A percentile compares a stretch with the other conserved stretches of the same genome.
phyloP scores from a whole-genome alignment of 2,329 filamentous ascomycete species.

The Talaromyces albobiverticillius region DNA sequence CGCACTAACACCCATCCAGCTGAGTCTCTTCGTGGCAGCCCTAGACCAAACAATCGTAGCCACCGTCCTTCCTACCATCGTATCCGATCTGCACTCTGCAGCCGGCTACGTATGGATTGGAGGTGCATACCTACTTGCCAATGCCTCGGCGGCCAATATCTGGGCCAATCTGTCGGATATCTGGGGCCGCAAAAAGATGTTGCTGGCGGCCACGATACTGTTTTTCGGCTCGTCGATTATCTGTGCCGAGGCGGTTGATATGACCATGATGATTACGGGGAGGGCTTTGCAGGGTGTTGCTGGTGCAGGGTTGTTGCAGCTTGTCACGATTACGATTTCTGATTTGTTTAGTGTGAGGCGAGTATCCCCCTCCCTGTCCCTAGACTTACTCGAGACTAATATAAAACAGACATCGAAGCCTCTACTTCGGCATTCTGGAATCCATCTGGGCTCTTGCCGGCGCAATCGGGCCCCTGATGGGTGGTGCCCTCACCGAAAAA shows the following conservation, averaged over 20 bases:
- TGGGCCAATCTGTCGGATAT: constrained; percentile 65
- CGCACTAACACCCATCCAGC: constrained; percentile 15
- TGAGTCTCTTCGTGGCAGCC: constrained; percentile 33
- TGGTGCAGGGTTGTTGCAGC: constrained; percentile 51
- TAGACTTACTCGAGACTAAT: constrained; percentile 1
- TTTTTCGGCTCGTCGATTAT: constrained; percentile 52
- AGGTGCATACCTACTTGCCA: constrained; percentile 67
- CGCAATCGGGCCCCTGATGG: constrained; percentile 30
- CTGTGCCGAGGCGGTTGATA: constrained; percentile 47
- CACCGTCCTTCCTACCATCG: constrained; percentile 61
- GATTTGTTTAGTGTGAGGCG: constrained; percentile 54
- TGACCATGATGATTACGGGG: constrained; percentile 53
- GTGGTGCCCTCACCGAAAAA: constrained; percentile 34
- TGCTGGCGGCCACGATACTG: constrained; percentile 47
- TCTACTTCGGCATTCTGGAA: constrained; percentile 52
- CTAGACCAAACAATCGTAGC: constrained; percentile 56
- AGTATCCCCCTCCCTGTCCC: too few relatives aligned
- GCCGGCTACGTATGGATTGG: constrained; percentile 77
- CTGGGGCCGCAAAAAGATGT: constrained; percentile 56
- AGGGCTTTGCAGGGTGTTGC: constrained; percentile 54
- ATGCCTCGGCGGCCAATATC: constrained; percentile 64
- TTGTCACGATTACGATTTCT: constrained; percentile 54
- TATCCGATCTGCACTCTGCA: constrained; percentile 61
- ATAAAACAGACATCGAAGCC: constrained; percentile 38
- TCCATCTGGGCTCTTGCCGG: constrained; percentile 56